A percentile compares a stretch with the other conserved stretches of the same genome.
Conservation (phyloP, 768 basidiomycete species). For the Mycena haematopus region DNA sequence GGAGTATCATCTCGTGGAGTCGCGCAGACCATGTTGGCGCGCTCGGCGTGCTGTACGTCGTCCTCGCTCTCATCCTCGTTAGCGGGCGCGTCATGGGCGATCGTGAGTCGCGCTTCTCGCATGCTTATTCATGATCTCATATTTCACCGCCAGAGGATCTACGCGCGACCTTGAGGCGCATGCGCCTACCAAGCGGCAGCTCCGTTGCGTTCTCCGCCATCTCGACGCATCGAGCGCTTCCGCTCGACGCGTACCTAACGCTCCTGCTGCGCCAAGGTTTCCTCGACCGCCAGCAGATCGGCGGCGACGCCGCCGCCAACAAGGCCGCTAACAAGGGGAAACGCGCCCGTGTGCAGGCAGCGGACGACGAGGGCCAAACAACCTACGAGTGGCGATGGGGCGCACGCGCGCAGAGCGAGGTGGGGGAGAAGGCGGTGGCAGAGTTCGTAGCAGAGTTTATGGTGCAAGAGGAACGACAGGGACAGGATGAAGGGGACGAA, state of each 20-base stretch:
- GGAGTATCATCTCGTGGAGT: conserved; percentile 79
- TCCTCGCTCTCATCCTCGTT: conserved; percentile 86
- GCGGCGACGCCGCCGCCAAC: conserved; percentile 42
- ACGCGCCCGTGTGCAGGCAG: conserved; percentile 58
- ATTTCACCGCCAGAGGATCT: conserved; percentile 67
- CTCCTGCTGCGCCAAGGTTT: conserved; percentile 74
- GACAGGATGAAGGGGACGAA: conserved; percentile 41
- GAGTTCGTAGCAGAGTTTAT: conserved; percentile 84
- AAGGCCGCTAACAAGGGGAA: conserved; percentile 52
- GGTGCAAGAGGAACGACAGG: conserved; percentile 48
- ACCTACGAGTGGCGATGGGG: conserved; percentile 74
- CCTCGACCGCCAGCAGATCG: conserved; percentile 69
- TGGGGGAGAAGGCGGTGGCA: conserved; percentile 79
- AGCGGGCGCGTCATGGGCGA: conserved; percentile 78
- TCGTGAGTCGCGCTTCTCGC: conserved; percentile 51
- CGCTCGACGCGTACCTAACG: conserved; percentile 71
- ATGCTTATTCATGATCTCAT: conserved; percentile 1
- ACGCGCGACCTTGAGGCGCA: conserved; percentile 68
- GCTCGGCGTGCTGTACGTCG: conserved; percentile 78
- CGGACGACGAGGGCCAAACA: conserved; percentile 36
- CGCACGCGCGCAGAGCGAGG: conserved; percentile 76
- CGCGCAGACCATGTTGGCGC: conserved; percentile 68
- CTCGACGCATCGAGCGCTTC: conserved; percentile 55
- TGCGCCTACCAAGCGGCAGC: conserved; percentile 61
- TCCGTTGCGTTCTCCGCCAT: conserved; percentile 58